Evolutionary conservation across 768 basidiomycete genomes (phyloP).

Genomic region (Collybia sp.): DNA sequence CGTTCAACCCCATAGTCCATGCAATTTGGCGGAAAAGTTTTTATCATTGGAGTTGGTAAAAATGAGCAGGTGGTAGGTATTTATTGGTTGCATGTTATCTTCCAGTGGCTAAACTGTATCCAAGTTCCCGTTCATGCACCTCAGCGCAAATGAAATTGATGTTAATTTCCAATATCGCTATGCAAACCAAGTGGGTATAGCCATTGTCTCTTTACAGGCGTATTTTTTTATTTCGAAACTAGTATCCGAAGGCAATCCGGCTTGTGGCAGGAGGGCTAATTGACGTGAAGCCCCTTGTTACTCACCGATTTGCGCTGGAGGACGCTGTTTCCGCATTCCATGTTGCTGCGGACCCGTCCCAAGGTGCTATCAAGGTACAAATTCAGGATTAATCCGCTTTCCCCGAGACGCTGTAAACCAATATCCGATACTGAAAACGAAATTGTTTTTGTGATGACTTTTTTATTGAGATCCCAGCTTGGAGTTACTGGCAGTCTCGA

Average conservation of each 20-base stretch:
- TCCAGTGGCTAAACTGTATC: slow-evolving; percentile 1
- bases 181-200: slow-evolving; percentile 48
- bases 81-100: not conserved
- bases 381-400: slow-evolving; percentile 42
- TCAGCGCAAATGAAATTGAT: slow-evolving; percentile 68
- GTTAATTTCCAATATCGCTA: slow-evolving; percentile 68
- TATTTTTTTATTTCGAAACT: slow-evolving; percentile 4
- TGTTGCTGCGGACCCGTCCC: slow-evolving; percentile 60
- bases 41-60: slow-evolving; percentile 68
- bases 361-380: slow-evolving; percentile 68
- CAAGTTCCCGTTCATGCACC: slow-evolving; percentile 70
- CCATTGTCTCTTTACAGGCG: not conserved
- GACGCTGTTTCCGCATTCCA: slow-evolving; percentile 78
- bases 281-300: slow-evolving; percentile 75
- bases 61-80: slow-evolving; percentile 49
- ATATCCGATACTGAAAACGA: too few species aligned
- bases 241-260: slow-evolving; percentile 83
- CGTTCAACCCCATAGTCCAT: slow-evolving; percentile 36
- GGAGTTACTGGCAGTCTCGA: too few species aligned
- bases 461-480: too few species aligned
- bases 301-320: slow-evolving; percentile 68
- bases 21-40: slow-evolving; percentile 63
- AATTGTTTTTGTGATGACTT: too few species aligned
- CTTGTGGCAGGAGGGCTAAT: slow-evolving; percentile 74
- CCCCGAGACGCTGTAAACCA: too few species aligned